phyloP scores from a whole-genome alignment of 1,284 basidiomycete genomes.

The Melampsora americana region DNA sequence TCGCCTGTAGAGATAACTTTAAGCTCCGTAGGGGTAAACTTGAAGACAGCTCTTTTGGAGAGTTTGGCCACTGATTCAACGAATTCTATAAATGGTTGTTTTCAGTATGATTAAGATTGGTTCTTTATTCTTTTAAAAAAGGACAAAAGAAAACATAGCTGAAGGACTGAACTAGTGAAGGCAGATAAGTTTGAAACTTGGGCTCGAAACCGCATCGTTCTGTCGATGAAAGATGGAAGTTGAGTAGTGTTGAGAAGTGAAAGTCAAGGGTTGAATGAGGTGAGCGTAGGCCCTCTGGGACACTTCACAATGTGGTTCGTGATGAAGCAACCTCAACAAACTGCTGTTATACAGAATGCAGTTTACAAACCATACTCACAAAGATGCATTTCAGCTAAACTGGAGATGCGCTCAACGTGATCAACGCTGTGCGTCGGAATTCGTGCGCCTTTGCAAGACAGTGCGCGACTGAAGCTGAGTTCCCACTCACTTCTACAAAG shows the following conservation, averaged over 20 bases:
- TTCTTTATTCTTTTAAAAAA: background rate
- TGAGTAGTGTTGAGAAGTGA: background rate
- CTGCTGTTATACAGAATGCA: no score
- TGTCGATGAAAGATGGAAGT: background rate
- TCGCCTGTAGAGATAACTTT: slow-evolving; percentile 27
- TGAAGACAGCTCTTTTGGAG: slow-evolving; percentile 31
- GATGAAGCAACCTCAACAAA: no score
- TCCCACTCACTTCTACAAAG: no score
- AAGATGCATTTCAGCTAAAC: no score
- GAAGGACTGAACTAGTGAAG: slow-evolving; percentile 36
- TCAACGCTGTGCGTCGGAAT: no score
- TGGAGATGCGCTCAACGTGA: no score
- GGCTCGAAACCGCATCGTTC: slow-evolving; percentile 27
- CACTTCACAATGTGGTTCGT: no score
- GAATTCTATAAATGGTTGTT: slow-evolving; percentile 23
- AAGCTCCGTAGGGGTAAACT: slow-evolving; percentile 6
- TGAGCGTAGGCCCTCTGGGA: no score
- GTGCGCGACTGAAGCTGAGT: no score
- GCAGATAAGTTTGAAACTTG: slow-evolving; percentile 16
- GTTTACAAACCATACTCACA: no score
- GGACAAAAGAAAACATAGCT: background rate
- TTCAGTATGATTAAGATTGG: background rate
- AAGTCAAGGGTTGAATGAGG: no score
- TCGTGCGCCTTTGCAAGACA: no score
- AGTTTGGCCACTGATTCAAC: slow-evolving; percentile 36